These are phyloP conservation scores for Cryphonectria nitschkei DNA, from an alignment of 2,329 filamentous ascomycete genomes.

Conservation along the genomic window DNA sequence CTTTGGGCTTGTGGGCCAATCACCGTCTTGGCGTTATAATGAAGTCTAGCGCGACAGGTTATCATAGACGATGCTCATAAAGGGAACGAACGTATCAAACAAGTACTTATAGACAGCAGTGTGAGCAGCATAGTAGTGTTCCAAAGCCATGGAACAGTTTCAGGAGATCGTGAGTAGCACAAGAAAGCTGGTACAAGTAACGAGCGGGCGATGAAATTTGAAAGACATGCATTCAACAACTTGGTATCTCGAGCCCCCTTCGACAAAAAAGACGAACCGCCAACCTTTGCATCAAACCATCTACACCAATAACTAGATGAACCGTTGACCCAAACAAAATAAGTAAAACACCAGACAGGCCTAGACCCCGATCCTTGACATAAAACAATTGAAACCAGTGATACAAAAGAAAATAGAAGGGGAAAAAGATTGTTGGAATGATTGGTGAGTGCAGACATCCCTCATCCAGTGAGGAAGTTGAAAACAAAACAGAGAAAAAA, in stretches of 20 bases:
- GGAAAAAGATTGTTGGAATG: neutral
- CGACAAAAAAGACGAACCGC: neutral
- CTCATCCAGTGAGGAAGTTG: neutral
- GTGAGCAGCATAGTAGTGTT: neutral
- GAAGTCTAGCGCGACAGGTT: neutral
- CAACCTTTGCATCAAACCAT: neutral
- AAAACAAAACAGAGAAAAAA: neutral
- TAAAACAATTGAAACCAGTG: neutral
- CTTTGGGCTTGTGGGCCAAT: neutral
- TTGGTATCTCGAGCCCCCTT: neutral
- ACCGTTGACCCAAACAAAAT: neutral
- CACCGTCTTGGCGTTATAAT: neutral
- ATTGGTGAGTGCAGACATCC: neutral
- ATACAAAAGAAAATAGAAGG: conserved; percentile 17
- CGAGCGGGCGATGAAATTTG: neutral
- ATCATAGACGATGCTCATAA: neutral
- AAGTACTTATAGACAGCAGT: neutral
- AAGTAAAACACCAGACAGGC: too few relatives aligned
- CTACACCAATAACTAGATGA: neutral
- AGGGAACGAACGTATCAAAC: neutral
- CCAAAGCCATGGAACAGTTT: neutral
- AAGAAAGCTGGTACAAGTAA: too few relatives aligned
- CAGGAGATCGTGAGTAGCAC: neutral
- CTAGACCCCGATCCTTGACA: neutral
- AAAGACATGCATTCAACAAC: too few relatives aligned